A percentile compares a stretch with the other conserved stretches of the same genome.
Evolutionary conservation across 305 asterid species (phyloP).

Genomic region (Fraxinus paxiana): DNA sequence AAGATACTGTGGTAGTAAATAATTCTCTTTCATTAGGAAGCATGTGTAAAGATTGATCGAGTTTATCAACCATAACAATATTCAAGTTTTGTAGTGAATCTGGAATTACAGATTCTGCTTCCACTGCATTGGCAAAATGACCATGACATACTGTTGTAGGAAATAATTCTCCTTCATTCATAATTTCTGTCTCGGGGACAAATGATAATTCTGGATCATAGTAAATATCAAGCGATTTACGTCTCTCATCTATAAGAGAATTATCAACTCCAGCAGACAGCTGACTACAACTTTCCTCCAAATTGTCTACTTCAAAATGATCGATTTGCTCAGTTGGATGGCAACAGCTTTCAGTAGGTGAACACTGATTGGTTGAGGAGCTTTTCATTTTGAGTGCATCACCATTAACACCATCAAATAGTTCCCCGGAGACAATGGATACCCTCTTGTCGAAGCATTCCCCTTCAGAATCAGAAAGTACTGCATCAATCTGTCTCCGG

Average conservation of each 20-base stretch:
- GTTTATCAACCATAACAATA: slow-evolving; percentile 25
- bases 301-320: slow-evolving; percentile 34
- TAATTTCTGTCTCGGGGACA: slow-evolving; percentile 63
- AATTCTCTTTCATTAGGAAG: slow-evolving; percentile 25
- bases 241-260: slow-evolving; percentile 36
- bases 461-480: slow-evolving; percentile 82
- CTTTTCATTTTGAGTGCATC: slow-evolving; percentile 33
- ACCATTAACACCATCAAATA: slow-evolving; percentile 30
- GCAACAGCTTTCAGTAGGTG: slow-evolving; percentile 43
- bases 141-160: slow-evolving; percentile 54
- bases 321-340: slow-evolving; percentile 32
- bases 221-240: slow-evolving; percentile 41
- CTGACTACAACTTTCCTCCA: slow-evolving; percentile 36
- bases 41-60: slow-evolving; percentile 21
- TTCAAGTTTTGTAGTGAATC: slow-evolving; percentile 28
- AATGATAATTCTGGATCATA: slow-evolving; percentile 60
- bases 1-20: slow-evolving; percentile 2
- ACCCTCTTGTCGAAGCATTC: slow-evolving; percentile 39
- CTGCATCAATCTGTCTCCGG: slow-evolving; percentile 50
- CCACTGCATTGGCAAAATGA: slow-evolving; percentile 34
- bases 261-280: slow-evolving; percentile 32
- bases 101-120: slow-evolving; percentile 29
- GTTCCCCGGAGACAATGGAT: slow-evolving; percentile 35
- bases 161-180: slow-evolving; percentile 44
- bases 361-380: slow-evolving; percentile 27